Conservation (phyloP, 2,329 filamentous ascomycete species). For the Monosporascus sp. region DNA sequence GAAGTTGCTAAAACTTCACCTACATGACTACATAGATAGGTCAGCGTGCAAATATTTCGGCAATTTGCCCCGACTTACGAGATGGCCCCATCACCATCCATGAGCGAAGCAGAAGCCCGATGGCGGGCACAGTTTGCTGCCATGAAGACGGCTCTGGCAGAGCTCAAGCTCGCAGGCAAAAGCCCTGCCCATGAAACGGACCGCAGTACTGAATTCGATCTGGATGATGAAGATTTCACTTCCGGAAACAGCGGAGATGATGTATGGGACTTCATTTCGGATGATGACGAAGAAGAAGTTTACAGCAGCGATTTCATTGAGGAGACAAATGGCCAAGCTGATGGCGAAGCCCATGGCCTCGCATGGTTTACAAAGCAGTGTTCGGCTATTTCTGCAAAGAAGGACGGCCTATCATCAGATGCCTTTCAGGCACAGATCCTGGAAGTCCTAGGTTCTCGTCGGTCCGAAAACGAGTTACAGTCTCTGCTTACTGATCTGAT, state of each 20-base stretch:
- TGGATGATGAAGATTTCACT: slow-evolving; percentile 53
- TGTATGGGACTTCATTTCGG: slow-evolving; percentile 88
- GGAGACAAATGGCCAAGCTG: slow-evolving; percentile 26
- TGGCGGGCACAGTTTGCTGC: slow-evolving; percentile 82
- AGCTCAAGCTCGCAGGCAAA: slow-evolving; percentile 50
- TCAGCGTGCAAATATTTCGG: no score
- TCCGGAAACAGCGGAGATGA: slow-evolving; percentile 66
- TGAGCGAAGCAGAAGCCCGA: slow-evolving; percentile 46
- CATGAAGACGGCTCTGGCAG: slow-evolving; percentile 81
- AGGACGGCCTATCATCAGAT: slow-evolving; percentile 60
- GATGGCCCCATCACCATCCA: slow-evolving; percentile 17
- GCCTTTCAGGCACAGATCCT: slow-evolving; percentile 75
- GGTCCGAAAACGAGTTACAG: slow-evolving; percentile 80
- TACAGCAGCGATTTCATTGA: slow-evolving; percentile 62
- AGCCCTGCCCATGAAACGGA: slow-evolving; percentile 37
- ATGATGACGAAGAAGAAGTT: slow-evolving; percentile 60
- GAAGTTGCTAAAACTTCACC: no score
- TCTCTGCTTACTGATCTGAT: slow-evolving; percentile 83
- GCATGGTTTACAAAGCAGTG: slow-evolving; percentile 72
- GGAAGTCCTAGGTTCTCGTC: slow-evolving; percentile 64
- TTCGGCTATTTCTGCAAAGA: slow-evolving; percentile 55
- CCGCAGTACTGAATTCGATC: slow-evolving; percentile 57
- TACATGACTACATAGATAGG: no score
- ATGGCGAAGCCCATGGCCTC: slow-evolving; percentile 42
- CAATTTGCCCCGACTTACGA: not conserved